These are phyloP conservation scores for Cryptococcus wingfieldii DNA, from an alignment of 1,284 basidiomycete species.

Conservation along the genomic window DNA sequence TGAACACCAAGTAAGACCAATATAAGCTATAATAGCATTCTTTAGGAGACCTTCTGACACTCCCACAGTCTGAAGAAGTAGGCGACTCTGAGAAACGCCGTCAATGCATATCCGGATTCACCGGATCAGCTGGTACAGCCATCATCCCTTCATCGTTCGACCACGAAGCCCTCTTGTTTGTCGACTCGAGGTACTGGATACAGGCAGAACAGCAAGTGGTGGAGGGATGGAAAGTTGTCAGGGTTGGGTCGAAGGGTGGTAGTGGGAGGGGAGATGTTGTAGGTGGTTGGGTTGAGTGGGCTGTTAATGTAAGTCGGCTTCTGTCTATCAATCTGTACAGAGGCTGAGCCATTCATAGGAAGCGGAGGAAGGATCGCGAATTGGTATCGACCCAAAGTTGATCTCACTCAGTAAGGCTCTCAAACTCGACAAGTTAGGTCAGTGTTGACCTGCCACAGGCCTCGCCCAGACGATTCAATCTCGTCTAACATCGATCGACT, in stretches of 20 bases:
- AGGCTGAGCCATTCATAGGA: constrained; percentile 44
- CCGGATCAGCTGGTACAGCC: constrained; percentile 78
- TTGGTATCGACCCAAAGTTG: constrained; percentile 87
- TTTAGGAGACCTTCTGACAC: neutral
- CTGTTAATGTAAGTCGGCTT: constrained; percentile 54
- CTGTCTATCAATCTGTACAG: neutral
- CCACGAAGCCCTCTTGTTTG: constrained; percentile 56
- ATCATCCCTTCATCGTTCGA: constrained; percentile 67
- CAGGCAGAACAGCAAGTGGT: constrained; percentile 76
- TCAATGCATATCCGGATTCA: constrained; percentile 82
- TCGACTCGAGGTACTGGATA: constrained; percentile 84
- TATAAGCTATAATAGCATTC: neutral
- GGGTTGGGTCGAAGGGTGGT: constrained; percentile 57
- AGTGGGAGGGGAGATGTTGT: constrained; percentile 48
- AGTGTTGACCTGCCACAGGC: constrained; percentile 6
- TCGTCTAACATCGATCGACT: constrained; percentile 51
- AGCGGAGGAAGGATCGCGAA: constrained; percentile 56
- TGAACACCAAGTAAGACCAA: constrained; percentile 59
- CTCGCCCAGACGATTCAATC: constrained; percentile 19
- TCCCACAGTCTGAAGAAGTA: constrained; percentile 67
- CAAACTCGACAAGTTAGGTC: neutral
- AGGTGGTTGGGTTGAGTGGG: constrained; percentile 73
- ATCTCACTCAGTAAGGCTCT: constrained; percentile 57
- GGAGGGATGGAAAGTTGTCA: constrained; percentile 68
- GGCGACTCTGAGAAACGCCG: constrained; percentile 73